phyloP scores from a whole-genome alignment of 805 yeast genomes.

The Barnettozyma vustinii region DNA sequence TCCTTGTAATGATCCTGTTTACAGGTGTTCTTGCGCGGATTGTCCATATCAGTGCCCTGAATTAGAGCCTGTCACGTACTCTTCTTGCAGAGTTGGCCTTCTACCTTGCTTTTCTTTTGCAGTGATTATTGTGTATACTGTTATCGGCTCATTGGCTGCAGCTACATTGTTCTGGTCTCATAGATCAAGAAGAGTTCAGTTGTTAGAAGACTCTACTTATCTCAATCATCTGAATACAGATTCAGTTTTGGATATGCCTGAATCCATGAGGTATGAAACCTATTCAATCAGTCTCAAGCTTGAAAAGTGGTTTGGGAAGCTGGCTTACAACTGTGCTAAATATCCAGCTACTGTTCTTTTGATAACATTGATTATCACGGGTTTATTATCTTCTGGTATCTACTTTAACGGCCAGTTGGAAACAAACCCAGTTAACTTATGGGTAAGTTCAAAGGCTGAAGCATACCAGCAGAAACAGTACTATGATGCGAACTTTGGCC shows the following conservation, averaged over 20 bases:
- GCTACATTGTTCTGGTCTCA: constrained; percentile 21
- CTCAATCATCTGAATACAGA: constrained; percentile 19
- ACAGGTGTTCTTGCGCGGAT: constrained; percentile 86
- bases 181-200: constrained; percentile 24
- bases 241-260: constrained; percentile 7
- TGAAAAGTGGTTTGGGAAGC: constrained; percentile 40
- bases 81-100: constrained; percentile 49
- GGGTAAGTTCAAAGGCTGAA: constrained; percentile 81
- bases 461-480: constrained; percentile 61
- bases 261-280: constrained; percentile 27
- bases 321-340: constrained; percentile 56
- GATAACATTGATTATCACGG: constrained; percentile 34
- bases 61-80: constrained; percentile 41
- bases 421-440: constrained; percentile 72
- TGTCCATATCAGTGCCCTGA: constrained; percentile 78
- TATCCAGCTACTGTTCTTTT: constrained; percentile 52
- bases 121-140: constrained; percentile 46
- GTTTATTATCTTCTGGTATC: constrained; percentile 48
- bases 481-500: constrained; percentile 82
- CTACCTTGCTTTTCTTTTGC: constrained; percentile 72
- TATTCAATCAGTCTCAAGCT: constrained; percentile 45
- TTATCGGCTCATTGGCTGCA: constrained; percentile 22
- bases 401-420: constrained; percentile 53
- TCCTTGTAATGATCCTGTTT: constrained; percentile 56
- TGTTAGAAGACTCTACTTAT: constrained; percentile 40